Percentiles rank a stretch among this genome's conserved stretches.
These are phyloP conservation scores for Venturia aucupariae DNA, from an alignment of 2,329 filamentous ascomycete species.

Conservation along the genomic window DNA sequence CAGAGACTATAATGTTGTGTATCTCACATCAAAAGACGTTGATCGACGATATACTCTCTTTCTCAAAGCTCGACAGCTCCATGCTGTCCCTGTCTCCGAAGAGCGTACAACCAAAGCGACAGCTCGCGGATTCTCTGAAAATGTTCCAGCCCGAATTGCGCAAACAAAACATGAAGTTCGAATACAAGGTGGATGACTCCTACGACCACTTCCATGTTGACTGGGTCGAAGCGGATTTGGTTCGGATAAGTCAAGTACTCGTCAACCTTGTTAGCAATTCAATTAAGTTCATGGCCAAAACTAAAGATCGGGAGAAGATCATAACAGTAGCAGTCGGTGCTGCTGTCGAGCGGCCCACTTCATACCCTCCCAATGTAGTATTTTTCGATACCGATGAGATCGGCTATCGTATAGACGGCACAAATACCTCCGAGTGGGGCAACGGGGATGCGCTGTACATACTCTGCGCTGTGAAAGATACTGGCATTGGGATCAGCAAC, in stretches of 20 bases:
- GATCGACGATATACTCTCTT: conserved; percentile 14
- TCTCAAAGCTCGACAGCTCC: conserved; percentile 15
- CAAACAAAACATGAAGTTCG: conserved; percentile 23
- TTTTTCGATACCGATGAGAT: conserved; percentile 32
- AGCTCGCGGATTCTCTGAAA: conserved; percentile 23
- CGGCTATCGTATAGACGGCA: conserved; percentile 32
- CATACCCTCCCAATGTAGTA: conserved; percentile 34
- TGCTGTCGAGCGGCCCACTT: conserved; percentile 16
- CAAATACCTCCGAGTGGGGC: conserved; percentile 31
- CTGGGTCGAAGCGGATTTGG: conserved; percentile 16
- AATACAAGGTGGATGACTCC: conserved; percentile 20
- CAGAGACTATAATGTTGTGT: conserved; percentile 26
- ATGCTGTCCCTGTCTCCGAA: conserved; percentile 11
- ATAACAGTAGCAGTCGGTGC: conserved; percentile 11
- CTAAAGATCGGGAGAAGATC: conserved; percentile 18
- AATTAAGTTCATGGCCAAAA: conserved; percentile 25
- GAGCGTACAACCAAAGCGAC: conserved; percentile 19
- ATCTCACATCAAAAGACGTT: conserved; percentile 14
- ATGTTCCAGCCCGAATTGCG: conserved; percentile 28
- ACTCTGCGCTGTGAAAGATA: conserved; percentile 55
- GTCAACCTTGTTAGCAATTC: conserved; percentile 21
- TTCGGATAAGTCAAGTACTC: conserved; percentile 16
- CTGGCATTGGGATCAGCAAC: conserved; percentile 40
- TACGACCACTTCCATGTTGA: conserved; percentile 20
- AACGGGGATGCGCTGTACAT: conserved; percentile 33